Base-by-base conservation (phyloP, 2,329 filamentous ascomycete species). In the Bipolaris cookei region DNA sequence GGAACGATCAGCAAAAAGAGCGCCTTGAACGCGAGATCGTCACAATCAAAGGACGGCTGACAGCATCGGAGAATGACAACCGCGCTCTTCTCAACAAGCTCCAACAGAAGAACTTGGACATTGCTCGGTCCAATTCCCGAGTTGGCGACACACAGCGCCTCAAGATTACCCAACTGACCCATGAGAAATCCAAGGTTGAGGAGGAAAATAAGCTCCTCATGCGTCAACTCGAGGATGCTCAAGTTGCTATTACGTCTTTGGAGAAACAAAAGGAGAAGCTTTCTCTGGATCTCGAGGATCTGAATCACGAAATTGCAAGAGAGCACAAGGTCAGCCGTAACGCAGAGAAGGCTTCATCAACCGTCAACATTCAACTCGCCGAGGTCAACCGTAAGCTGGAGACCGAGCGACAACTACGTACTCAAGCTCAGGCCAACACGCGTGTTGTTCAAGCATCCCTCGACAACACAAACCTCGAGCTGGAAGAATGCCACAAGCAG, bases 211-310 rank as follows among this genome's bases (percentile, higher is more conserved):
- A 86, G 73, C 90, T 89, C 65, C 83, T 97, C 14, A 86, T 90
- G 71, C 90, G 91, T 67, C 91, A 97, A 72, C 83, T 97, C 11
- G 92, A 90, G 54, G 93, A 97, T 64, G 84, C 90, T 5, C 94
- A 97, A 68, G 78, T 97, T 21, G 87, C 87, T 4, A 87, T 96
- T 63, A 90, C 90, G 0, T 90, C 91, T 1, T 79, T 97, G 6
- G 92, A 97, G 75, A 98, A 98, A 81, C 92, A 95, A 75, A 90
- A 95, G 50, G 94, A 98, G 77, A 97, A 97, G 77, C 82, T 98
- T 25, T 86, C 92, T 49, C 84, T 98, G 39, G 92, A 85, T 68
- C 78, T 98, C 7, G 94, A 99, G 74, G 94, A 99, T 74, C 82
- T 97, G 34, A 96, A 92, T 66, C 94, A 98, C 67, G 92, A 98